Base-by-base conservation (phyloP, 106 monocot genomes). In the Dendrobium huoshanense region DNA sequence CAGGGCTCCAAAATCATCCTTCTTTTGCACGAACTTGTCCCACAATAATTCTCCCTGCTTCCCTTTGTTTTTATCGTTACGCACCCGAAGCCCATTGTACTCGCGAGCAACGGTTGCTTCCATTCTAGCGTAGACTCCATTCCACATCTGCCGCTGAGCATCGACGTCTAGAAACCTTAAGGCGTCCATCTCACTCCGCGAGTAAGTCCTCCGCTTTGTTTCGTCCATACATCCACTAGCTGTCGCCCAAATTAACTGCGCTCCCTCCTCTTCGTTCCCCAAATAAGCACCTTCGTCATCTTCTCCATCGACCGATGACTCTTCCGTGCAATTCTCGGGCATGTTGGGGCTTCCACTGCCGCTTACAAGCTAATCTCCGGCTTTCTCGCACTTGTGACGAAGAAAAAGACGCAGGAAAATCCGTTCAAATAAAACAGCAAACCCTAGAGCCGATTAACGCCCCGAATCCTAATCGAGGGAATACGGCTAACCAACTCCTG, bases 121-220 rank as follows among this genome's bases (percentile, higher is more conserved):
- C 37, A 94, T 77, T 2, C 79, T 55, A 5, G 64, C 7, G 72
- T 83, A 91, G 1, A 91, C 85, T 80, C 78, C 86, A 20, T 86
- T 59, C 87, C 91, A 94, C 81, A 25, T 25, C 78, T 65, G 67
- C 74, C 9, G 70, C 79, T 91, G 89, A 44, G 81, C 42, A 54
- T 67, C 86, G 3, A 41, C 17, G 58, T 83, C 77, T 15, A 68
- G 72, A 42, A 78, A 86, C 75, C 85, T 87, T 72, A 94, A 73
- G 11, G 74, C 83, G 42, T 89, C 89, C 79, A 91, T 72, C 74
- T 86, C 86, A 24, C 27, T 77, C 85, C 84, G 84, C 25, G 89
- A 75, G 45, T 91, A 94, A 41, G 79, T 74, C 82, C 56, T 51
- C 49, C 76, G 76, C 10, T 27, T 49, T 0, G 49, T 20, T 49